Conservation (phyloP, 768 basidiomycete genomes). For the Tricholoma hemisulphureum region DNA sequence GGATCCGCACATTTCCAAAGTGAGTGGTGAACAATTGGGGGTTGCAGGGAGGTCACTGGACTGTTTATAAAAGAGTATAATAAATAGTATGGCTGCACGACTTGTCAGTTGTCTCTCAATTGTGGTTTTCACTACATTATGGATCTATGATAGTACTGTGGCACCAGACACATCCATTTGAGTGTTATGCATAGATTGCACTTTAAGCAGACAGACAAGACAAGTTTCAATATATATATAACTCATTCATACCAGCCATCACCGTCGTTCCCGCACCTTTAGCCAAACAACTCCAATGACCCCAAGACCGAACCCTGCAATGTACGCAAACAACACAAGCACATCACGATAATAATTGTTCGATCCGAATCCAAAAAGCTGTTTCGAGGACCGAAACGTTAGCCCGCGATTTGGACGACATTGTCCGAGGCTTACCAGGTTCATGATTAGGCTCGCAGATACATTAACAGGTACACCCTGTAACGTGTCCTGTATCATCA, state of each 20-base stretch:
- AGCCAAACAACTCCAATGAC: slow-evolving; percentile 80
- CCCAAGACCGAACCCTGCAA: slow-evolving; percentile 70
- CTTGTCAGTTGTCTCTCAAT: no score
- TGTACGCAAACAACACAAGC: slow-evolving; percentile 81
- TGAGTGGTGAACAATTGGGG: no score
- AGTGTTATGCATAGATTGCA: no score
- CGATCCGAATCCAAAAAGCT: slow-evolving; percentile 85
- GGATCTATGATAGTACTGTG: no score
- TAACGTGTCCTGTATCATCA: slow-evolving; percentile 77
- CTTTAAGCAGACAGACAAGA: background rate
- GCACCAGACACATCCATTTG: no score
- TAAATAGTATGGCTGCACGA: no score
- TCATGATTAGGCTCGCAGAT: slow-evolving; percentile 84
- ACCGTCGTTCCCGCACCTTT: slow-evolving; percentile 75
- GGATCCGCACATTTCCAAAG: no score
- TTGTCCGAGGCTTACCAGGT: slow-evolving; percentile 51
- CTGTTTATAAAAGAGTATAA: no score
- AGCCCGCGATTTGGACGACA: background rate
- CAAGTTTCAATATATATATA: background rate
- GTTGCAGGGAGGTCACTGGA: no score
- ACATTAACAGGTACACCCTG: slow-evolving; percentile 81
- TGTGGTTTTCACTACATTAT: no score
- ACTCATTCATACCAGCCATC: slow-evolving; percentile 1
- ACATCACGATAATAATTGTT: slow-evolving; percentile 90
- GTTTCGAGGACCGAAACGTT: background rate